These are phyloP conservation scores for Rutidosis leptorrhynchoides DNA, from an alignment of 129 eudicot species.

Conservation along the genomic window DNA sequence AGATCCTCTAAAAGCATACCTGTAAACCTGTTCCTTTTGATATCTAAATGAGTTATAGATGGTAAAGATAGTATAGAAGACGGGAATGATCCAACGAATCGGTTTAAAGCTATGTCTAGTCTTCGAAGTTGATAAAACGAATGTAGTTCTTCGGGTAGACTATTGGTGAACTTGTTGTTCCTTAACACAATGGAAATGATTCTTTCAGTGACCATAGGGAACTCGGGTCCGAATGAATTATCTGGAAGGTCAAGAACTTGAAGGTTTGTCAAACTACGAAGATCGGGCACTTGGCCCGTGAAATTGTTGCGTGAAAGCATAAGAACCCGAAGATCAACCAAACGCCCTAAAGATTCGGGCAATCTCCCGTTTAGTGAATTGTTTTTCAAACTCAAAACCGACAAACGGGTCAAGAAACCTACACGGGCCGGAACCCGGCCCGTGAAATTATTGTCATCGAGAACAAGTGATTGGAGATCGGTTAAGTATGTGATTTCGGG, in stretches of 20 bases:
- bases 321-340: constrained; percentile 65
- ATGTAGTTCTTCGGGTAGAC: constrained; percentile 49
- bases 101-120: constrained; percentile 72
- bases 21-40: constrained; percentile 65
- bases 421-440: constrained; percentile 59
- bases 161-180: constrained; percentile 60
- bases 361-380: constrained; percentile 58
- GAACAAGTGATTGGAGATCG: constrained; percentile 63
- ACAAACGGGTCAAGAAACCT: constrained; percentile 56
- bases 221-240: constrained; percentile 65
- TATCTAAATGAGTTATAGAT: constrained; percentile 54
- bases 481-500: constrained; percentile 42
- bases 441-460: constrained; percentile 69
- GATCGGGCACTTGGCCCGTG: constrained; percentile 65
- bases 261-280: constrained; percentile 48
- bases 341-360: constrained; percentile 53
- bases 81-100: constrained; percentile 76
- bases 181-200: constrained; percentile 49
- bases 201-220: constrained; percentile 52
- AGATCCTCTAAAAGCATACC: constrained; percentile 59
- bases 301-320: constrained; percentile 67
- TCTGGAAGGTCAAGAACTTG: constrained; percentile 66
- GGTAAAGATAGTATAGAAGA: constrained; percentile 65
- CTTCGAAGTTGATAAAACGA: constrained; percentile 57
- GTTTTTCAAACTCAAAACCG: constrained; percentile 71